Evolutionary conservation across 768 basidiomycete genomes (phyloP).

Genomic region (Suillus sp.): DNA sequence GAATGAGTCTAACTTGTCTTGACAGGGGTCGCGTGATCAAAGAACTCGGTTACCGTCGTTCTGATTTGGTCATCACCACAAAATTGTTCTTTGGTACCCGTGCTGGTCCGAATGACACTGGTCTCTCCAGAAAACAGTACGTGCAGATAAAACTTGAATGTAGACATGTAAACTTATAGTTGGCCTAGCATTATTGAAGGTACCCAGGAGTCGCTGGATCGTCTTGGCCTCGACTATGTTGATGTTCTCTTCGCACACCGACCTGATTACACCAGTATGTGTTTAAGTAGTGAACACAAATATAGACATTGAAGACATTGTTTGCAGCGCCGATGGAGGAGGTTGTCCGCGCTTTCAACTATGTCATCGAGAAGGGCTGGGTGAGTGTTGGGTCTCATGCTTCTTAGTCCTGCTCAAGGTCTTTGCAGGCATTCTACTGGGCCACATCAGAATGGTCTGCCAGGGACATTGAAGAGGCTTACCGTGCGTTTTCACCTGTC

Average conservation of each 20-base stretch:
- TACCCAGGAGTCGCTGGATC: conserved; percentile 47
- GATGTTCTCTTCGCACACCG: conserved; percentile 53
- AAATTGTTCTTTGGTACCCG: conserved; percentile 61
- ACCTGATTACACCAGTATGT: conserved; percentile 40
- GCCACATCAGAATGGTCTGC: conserved; percentile 61
- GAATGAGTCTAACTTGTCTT: background rate
- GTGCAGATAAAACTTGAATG: conserved; percentile 9
- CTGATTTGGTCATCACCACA: conserved; percentile 55
- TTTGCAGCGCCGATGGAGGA: conserved; percentile 49
- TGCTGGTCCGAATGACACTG: conserved; percentile 45
- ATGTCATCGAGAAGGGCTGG: conserved; percentile 52
- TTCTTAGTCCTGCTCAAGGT: background rate
- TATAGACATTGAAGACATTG: conserved; percentile 7
- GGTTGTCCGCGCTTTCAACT: conserved; percentile 60
- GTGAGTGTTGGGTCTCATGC: conserved; percentile 20
- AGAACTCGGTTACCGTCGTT: conserved; percentile 52
- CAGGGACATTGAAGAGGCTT: conserved; percentile 48
- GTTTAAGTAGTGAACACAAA: background rate
- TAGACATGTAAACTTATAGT: background rate
- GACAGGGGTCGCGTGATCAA: conserved; percentile 53
- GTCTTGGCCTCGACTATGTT: conserved; percentile 57
- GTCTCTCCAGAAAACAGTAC: conserved; percentile 37
- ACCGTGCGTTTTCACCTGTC: conserved; percentile 27
- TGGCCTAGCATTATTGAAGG: conserved; percentile 57
- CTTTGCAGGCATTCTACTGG: conserved; percentile 44